Evolutionary conservation across 116 monocot species (phyloP).

Genomic region (Papilionanthe hybrid): DNA sequence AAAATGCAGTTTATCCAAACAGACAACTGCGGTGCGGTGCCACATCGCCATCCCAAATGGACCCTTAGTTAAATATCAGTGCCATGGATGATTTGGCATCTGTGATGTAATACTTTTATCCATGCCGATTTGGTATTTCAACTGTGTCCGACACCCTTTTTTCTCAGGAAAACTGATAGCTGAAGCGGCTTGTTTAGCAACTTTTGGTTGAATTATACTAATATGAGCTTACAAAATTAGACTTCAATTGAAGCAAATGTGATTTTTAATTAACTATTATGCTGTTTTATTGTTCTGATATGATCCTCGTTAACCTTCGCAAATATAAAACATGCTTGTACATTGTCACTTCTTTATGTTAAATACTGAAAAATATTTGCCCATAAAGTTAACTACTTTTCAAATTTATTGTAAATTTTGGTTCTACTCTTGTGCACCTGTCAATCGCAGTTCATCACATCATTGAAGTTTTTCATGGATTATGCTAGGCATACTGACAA

Average conservation of each 20-base stretch:
- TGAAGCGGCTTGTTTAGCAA: background rate
- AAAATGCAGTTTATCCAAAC: too few species aligned
- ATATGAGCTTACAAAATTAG: background rate
- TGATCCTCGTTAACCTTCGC: background rate
- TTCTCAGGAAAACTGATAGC: too few species aligned
- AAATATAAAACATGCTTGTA: background rate
- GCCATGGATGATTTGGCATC: too few species aligned
- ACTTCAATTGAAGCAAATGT: background rate
- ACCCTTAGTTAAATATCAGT: too few species aligned
- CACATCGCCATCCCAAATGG: too few species aligned
- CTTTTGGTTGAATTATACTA: background rate
- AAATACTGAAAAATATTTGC: background rate
- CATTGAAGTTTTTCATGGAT: background rate
- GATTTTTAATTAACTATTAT: background rate
- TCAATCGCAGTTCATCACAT: background rate
- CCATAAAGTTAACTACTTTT: background rate
- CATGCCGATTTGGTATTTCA: too few species aligned
- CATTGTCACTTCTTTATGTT: background rate
- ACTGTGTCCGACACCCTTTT: too few species aligned
- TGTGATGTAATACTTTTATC: too few species aligned
- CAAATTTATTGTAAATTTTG: background rate
- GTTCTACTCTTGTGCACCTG: background rate
- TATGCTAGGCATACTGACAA: too few species aligned
- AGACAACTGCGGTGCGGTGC: too few species aligned
- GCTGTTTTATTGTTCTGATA: background rate